phyloP scores from a whole-genome alignment of 1,139 yeast species.

The Scheffersomyces illinoinensis region DNA sequence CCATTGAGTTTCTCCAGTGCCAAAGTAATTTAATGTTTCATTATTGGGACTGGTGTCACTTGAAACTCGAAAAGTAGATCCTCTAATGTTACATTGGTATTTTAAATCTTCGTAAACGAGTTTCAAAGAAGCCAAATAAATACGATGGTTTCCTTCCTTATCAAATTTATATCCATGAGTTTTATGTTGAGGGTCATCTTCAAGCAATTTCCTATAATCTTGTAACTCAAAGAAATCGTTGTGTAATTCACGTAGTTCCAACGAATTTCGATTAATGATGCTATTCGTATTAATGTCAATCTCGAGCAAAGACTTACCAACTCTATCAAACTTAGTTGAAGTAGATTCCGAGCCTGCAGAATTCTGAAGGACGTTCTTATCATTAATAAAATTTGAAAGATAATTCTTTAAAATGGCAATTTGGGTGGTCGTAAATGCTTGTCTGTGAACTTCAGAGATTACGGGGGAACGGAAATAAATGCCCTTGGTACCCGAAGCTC shows the following conservation, averaged over 20 bases:
- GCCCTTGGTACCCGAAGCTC: background rate
- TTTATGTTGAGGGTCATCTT: background rate
- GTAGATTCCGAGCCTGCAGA: slow-evolving; percentile 9
- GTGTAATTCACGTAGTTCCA: slow-evolving; percentile 52
- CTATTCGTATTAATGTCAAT: slow-evolving; percentile 62
- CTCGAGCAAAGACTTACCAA: slow-evolving; percentile 66
- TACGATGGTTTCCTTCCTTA: slow-evolving; percentile 15
- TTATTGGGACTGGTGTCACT: slow-evolving; percentile 6
- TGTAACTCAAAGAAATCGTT: slow-evolving; percentile 42
- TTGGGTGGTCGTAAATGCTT: slow-evolving; percentile 2
- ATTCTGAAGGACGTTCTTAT: slow-evolving; percentile 23
- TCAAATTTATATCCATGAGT: background rate
- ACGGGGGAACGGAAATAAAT: slow-evolving; percentile 13
- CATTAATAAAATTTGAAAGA: slow-evolving; percentile 17
- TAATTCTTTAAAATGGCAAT: slow-evolving; percentile 6
- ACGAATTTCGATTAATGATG: slow-evolving; percentile 54
- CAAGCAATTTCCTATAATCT: slow-evolving; percentile 5
- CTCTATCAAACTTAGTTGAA: slow-evolving; percentile 40
- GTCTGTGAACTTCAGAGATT: slow-evolving; percentile 6
- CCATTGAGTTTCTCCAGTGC: slow-evolving; percentile 28
- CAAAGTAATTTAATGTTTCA: slow-evolving; percentile 20
- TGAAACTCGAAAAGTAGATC: slow-evolving; percentile 17
- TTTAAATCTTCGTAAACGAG: slow-evolving; percentile 63
- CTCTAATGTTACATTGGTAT: slow-evolving; percentile 49
- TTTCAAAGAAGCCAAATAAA: slow-evolving; percentile 57